These are phyloP conservation scores for Setaria italica DNA, from an alignment of 202 grass and related monocot genomes.

Conservation along the genomic window DNA sequence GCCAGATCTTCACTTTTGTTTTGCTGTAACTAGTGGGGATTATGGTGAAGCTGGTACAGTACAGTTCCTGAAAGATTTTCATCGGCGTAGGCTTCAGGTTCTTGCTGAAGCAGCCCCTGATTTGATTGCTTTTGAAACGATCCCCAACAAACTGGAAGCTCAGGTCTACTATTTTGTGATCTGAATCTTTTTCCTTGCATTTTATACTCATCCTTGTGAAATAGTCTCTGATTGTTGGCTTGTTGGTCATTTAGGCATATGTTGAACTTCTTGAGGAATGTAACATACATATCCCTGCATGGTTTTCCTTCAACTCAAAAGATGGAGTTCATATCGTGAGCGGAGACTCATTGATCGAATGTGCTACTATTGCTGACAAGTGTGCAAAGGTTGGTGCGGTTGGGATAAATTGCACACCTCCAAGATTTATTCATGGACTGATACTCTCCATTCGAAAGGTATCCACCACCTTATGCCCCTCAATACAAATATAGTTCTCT, in stretches of 20 bases:
- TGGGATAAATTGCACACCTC: slow-evolving; percentile 97
- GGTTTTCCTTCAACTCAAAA: slow-evolving; percentile 98
- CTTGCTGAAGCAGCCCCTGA: slow-evolving; percentile 82
- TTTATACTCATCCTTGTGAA: slow-evolving; percentile 36
- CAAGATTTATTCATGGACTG: slow-evolving; percentile 88
- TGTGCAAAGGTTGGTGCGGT: slow-evolving; percentile 76
- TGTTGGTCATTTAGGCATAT: slow-evolving; percentile 65
- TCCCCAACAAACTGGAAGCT: slow-evolving; percentile 98
- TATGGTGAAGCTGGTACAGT: slow-evolving; percentile 75
- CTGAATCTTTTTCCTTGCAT: slow-evolving; percentile 8
- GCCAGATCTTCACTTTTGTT: slow-evolving; percentile 24
- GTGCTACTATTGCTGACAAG: slow-evolving; percentile 72
- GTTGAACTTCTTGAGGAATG: slow-evolving; percentile 87
- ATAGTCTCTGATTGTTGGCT: slow-evolving; percentile 32
- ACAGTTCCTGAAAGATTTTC: slow-evolving; percentile 88
- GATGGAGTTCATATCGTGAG: slow-evolving; percentile 86
- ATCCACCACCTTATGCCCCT: slow-evolving; percentile 9
- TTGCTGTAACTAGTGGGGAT: slow-evolving; percentile 67
- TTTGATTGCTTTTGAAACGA: slow-evolving; percentile 96
- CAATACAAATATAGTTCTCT: not conserved
- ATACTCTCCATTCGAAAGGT: slow-evolving; percentile 84
- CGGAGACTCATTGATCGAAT: slow-evolving; percentile 82
- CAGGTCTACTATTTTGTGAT: slow-evolving; percentile 54
- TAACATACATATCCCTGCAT: slow-evolving; percentile 79
- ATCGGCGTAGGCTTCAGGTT: slow-evolving; percentile 76